Evolutionary conservation across 306 rosid species (phyloP).

Genomic region (Prunus fruticosa): DNA sequence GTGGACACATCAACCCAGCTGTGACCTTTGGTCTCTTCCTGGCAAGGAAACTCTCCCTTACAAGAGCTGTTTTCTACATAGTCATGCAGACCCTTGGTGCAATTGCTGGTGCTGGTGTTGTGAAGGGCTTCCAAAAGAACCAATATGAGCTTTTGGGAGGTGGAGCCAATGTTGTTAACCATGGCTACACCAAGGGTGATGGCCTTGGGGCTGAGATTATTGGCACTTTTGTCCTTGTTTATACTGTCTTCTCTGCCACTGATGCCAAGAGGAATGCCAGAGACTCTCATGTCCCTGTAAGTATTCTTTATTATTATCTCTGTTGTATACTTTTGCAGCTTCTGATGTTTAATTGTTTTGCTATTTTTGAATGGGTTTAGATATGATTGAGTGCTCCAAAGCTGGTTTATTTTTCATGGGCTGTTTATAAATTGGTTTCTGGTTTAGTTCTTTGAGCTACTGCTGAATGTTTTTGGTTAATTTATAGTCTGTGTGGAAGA

Average conservation of each 20-base stretch:
- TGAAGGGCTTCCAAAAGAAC: conserved; percentile 64
- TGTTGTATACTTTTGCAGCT: neutral
- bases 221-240: conserved; percentile 88
- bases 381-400: too few relatives aligned
- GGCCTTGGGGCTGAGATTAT: conserved; percentile 89
- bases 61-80: conserved; percentile 78
- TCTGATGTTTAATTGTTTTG: neutral
- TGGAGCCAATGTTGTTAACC: conserved; percentile 64
- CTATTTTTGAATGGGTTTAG: neutral
- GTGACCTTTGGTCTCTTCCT: conserved; percentile 83
- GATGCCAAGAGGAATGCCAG: conserved; percentile 91
- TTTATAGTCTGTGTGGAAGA: neutral
- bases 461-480: neutral
- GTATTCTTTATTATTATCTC: conserved; percentile 7
- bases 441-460: neutral
- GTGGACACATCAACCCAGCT: conserved; percentile 95
- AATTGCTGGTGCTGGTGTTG: conserved; percentile 88
- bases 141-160: conserved; percentile 47
- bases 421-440: neutral
- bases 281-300: conserved; percentile 92
- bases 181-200: conserved; percentile 85
- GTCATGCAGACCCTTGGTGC: conserved; percentile 92
- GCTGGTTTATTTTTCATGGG: neutral
- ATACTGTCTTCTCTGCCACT: conserved; percentile 58
- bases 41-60: conserved; percentile 82